Percentiles rank a stretch among this genome's conserved stretches.
Evolutionary conservation across 192 early-diverging fungal genomes (phyloP).

Genomic region (Gigaspora rosea): DNA sequence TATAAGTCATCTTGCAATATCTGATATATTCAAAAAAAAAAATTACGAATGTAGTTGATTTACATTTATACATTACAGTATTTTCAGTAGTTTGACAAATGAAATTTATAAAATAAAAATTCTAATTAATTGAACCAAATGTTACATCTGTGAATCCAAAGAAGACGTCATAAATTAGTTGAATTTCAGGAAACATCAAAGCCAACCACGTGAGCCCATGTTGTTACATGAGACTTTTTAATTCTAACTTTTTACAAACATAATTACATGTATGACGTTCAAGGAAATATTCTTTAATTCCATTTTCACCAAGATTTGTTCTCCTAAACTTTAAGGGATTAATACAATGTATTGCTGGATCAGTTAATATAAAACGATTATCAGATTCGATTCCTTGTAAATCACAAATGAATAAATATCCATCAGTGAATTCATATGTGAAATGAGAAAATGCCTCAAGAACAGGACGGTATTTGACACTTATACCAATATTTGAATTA

Average conservation of each 20-base stretch:
- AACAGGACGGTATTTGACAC: background rate
- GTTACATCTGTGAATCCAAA: too few relatives aligned
- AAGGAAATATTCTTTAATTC: conserved; percentile 16
- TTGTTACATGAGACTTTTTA: background rate
- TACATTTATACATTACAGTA: too few relatives aligned
- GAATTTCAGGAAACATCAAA: too few relatives aligned
- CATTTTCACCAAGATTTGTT: conserved; percentile 19
- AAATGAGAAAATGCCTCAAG: conserved; percentile 28
- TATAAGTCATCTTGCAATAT: too few relatives aligned
- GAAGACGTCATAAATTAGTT: too few relatives aligned
- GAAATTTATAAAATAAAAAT: too few relatives aligned
- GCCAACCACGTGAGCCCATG: too few relatives aligned
- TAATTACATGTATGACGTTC: conserved; percentile 13
- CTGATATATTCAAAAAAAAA: too few relatives aligned
- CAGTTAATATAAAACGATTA: conserved; percentile 17
- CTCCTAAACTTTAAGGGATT: conserved; percentile 16
- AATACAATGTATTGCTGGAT: conserved; percentile 25
- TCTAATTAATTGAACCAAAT: too few relatives aligned
- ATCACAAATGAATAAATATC: conserved; percentile 25
- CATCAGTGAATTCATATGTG: conserved; percentile 11
- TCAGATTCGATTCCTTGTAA: conserved; percentile 17
- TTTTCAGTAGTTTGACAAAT: too few relatives aligned
- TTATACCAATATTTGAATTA: conserved; percentile 20
- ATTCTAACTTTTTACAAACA: conserved; percentile 19
- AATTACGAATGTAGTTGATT: too few relatives aligned